Percentiles rank a stretch among this genome's conserved stretches.
phyloP scores from a whole-genome alignment of 2,329 filamentous ascomycete genomes.

The Fusarium temperatum region DNA sequence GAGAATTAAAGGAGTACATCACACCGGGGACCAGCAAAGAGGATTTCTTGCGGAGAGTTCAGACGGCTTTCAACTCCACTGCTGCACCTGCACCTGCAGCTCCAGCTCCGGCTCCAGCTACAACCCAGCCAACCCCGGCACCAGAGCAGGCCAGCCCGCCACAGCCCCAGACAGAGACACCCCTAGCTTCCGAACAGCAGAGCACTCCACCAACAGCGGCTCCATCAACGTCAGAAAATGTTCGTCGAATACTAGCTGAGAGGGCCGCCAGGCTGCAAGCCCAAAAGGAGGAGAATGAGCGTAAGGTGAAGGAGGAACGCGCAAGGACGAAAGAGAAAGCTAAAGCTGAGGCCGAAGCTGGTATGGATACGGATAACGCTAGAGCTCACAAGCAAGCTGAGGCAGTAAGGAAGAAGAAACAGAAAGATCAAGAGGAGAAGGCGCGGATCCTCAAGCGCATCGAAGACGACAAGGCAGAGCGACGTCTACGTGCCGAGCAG shows the following conservation, averaged over 20 bases:
- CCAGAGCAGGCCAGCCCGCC: conserved; percentile 22
- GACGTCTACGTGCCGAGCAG: conserved; percentile 65
- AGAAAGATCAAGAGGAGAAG: conserved; percentile 73
- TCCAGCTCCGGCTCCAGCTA: not conserved
- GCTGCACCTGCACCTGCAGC: conserved; percentile 22
- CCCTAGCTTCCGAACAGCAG: conserved; percentile 25
- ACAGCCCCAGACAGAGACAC: conserved; percentile 34
- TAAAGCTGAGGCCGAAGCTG: conserved; percentile 51
- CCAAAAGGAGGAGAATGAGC: conserved; percentile 55
- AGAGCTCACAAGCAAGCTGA: conserved; percentile 59
- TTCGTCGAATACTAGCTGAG: conserved; percentile 58
- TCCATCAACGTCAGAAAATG: conserved; percentile 45
- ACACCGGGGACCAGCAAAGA: conserved; percentile 69
- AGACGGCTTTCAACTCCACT: conserved; percentile 46
- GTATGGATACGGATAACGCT: conserved; percentile 43
- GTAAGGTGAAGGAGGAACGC: conserved; percentile 60
- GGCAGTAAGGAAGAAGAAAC: conserved; percentile 69
- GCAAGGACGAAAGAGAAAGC: conserved; percentile 59
- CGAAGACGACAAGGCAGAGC: conserved; percentile 77
- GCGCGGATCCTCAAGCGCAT: conserved; percentile 78
- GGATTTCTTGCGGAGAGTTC: conserved; percentile 66
- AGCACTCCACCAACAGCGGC: conserved; percentile 28
- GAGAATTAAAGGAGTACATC: conserved; percentile 80
- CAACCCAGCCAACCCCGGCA: conserved; percentile 14
- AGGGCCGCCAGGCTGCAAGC: conserved; percentile 56